These are phyloP conservation scores for Aspergillus sclerotiicarbonarius DNA, from an alignment of 495 filamentous ascomycete genomes.

Conservation along the genomic window DNA sequence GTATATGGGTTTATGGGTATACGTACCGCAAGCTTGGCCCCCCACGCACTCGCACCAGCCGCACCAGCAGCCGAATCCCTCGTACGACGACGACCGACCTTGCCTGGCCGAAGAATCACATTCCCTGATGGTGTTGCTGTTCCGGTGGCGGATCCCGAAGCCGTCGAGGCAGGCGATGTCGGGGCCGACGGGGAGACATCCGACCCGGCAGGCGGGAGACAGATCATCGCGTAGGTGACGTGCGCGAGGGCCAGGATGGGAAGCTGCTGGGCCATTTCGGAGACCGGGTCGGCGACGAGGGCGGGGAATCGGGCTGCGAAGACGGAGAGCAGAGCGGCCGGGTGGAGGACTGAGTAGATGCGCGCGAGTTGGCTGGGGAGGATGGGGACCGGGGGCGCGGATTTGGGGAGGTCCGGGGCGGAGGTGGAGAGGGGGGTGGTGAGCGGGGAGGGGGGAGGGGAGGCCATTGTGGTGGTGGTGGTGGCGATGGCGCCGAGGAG, in stretches of 20 bases:
- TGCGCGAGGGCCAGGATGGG: constrained; percentile 65
- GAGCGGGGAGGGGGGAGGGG: constrained; percentile 14
- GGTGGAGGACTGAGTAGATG: constrained; percentile 61
- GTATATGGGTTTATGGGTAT: no score
- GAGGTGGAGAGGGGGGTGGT: neutral
- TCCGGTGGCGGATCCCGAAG: no score
- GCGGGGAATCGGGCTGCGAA: constrained; percentile 60
- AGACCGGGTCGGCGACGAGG: constrained; percentile 70
- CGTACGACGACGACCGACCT: constrained; percentile 28
- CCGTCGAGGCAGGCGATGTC: no score
- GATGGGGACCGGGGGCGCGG: constrained; percentile 35
- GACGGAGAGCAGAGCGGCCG: constrained; percentile 59
- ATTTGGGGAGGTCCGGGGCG: constrained; percentile 15
- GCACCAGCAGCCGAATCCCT: constrained; percentile 17
- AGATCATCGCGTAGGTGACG: constrained; percentile 63
- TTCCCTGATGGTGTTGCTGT: constrained; percentile 8
- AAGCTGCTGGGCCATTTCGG: constrained; percentile 59
- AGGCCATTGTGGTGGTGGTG: constrained; percentile 22
- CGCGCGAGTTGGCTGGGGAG: constrained; percentile 48
- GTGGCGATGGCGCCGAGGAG: neutral
- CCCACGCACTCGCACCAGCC: neutral
- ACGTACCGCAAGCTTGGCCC: neutral
- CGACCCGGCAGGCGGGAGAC: constrained; percentile 64
- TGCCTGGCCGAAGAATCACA: constrained; percentile 21
- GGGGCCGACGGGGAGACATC: no score